Conservation (phyloP, 1,139 yeast species). For the Protomyces inundatus region DNA sequence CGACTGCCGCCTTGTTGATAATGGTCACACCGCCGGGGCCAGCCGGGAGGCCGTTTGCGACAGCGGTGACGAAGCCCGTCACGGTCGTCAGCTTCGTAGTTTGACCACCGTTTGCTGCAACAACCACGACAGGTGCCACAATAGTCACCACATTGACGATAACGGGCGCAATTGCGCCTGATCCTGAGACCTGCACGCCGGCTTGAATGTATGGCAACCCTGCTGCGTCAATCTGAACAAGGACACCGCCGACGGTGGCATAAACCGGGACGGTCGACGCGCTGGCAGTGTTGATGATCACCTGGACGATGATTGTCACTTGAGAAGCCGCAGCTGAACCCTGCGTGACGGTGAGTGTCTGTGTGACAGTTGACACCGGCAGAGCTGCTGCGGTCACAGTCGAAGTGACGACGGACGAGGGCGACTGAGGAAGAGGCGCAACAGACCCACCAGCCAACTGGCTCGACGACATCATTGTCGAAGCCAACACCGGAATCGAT, state of each 20-base stretch:
- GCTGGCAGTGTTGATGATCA: background rate
- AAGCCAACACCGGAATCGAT: background rate
- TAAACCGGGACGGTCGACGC: background rate
- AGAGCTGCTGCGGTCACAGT: background rate
- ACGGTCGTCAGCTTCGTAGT: background rate
- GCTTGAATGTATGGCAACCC: background rate
- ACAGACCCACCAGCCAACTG: background rate
- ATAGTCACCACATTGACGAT: background rate
- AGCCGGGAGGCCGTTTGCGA: background rate
- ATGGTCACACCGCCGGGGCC: background rate
- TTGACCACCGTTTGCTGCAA: background rate
- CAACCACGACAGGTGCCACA: background rate
- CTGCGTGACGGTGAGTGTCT: background rate
- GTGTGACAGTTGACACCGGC: background rate
- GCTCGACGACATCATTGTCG: background rate
- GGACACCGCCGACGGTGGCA: background rate
- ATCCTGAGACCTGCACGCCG: background rate
- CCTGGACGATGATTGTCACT: background rate
- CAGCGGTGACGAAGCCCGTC: background rate
- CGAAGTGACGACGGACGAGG: background rate
- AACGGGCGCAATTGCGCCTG: background rate
- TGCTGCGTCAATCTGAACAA: background rate
- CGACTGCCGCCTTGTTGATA: background rate
- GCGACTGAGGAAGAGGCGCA: background rate
- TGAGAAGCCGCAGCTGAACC: background rate